Percentiles rank a stretch among this genome's conserved stretches.
Evolutionary conservation across 257 asterid species (phyloP).

Genomic region (Leptodermis oblonga): DNA sequence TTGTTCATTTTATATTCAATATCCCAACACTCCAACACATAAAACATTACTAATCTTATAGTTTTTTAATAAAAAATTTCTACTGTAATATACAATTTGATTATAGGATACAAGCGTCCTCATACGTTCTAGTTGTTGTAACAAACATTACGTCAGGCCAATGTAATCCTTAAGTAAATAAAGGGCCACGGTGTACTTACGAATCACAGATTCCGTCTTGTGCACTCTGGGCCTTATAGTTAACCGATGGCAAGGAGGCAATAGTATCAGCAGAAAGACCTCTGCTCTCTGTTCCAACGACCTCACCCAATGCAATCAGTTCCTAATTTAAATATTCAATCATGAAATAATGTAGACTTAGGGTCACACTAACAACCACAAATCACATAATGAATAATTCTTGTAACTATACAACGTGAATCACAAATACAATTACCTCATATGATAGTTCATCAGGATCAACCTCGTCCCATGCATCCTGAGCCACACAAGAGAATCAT

Average conservation of each 20-base stretch:
- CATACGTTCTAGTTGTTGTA: not conserved
- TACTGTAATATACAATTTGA: no score
- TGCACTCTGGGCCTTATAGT: conserved; percentile 51
- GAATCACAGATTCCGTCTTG: conserved; percentile 67
- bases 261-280: conserved; percentile 85
- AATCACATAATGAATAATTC: not conserved
- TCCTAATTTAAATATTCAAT: conserved; percentile 40
- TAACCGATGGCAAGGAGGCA: conserved; percentile 72
- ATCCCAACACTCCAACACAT: no score
- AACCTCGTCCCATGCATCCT: conserved; percentile 88
- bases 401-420: not conserved
- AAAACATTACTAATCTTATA: no score
- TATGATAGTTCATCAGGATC: conserved; percentile 94
- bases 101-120: no score
- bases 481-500: conserved; percentile 22
- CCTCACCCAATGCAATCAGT: conserved; percentile 87
- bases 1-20: no score
- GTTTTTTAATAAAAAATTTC: no score
- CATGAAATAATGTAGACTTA: not conserved
- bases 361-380: not conserved
- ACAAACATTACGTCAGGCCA: not conserved
- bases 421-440: conserved; percentile 49
- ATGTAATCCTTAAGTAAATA: not conserved
- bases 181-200: conserved; percentile 40
- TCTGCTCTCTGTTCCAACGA: conserved; percentile 93